phyloP scores from a whole-genome alignment of 495 filamentous ascomycete species.

The Penicillium diatomitis region DNA sequence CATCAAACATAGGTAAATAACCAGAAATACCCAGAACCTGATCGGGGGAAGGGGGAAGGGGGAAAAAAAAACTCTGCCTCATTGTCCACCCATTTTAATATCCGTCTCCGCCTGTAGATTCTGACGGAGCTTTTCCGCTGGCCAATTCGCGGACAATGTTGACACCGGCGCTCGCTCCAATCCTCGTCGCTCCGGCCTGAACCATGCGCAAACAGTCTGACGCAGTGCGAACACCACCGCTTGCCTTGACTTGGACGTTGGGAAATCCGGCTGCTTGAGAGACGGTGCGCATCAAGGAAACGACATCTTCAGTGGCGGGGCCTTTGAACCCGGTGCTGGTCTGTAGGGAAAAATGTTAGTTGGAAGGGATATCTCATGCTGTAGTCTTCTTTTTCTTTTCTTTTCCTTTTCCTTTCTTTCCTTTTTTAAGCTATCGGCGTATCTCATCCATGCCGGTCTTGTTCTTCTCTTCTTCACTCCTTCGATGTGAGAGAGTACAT shows the following conservation, averaged over 20 bases:
- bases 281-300: conserved; percentile 47
- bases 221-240: conserved; percentile 49
- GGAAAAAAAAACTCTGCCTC: too few species aligned
- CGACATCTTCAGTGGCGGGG: conserved; percentile 43
- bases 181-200: conserved; percentile 54
- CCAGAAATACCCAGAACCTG: too few species aligned
- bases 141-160: conserved; percentile 44
- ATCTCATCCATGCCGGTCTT: too few species aligned
- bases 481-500: too few species aligned
- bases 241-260: conserved; percentile 54
- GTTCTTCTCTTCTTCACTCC: too few species aligned
- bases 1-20: too few species aligned
- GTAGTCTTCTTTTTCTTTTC: too few species aligned
- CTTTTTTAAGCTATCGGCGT: too few species aligned
- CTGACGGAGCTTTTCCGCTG: conserved; percentile 16
- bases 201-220: conserved; percentile 48
- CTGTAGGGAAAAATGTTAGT: background rate
- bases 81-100: too few species aligned
- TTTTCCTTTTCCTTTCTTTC: too few species aligned
- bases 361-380: too few species aligned
- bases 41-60: too few species aligned
- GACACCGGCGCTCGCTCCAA: conserved; percentile 53
- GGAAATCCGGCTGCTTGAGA: conserved; percentile 25
- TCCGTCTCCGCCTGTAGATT: conserved; percentile 2
- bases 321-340: conserved; percentile 63